phyloP scores from a whole-genome alignment of 1,139 yeast genomes.

The Debaryomyces fabryi region DNA sequence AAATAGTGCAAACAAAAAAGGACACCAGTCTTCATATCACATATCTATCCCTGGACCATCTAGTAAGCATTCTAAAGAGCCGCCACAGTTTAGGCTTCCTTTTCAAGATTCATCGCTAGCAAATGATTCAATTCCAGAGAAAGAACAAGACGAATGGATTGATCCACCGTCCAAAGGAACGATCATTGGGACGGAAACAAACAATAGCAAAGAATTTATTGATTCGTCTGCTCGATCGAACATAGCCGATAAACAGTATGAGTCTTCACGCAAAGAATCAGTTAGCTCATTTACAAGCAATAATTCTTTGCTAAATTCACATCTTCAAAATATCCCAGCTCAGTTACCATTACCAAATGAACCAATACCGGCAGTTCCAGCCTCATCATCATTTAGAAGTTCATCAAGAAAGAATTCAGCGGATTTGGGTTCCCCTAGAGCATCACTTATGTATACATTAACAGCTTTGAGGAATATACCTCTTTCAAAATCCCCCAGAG shows the following conservation, averaged over 20 bases:
- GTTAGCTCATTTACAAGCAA: conserved; percentile 31
- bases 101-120: conserved; percentile 49
- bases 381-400: conserved; percentile 36
- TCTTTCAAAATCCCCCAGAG: conserved; percentile 38
- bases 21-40: background rate
- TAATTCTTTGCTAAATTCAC: conserved; percentile 34
- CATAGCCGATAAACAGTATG: background rate
- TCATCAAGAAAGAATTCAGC: conserved; percentile 41
- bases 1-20: background rate
- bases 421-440: conserved; percentile 45
- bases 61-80: conserved; percentile 33
- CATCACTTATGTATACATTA: conserved; percentile 46
- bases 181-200: background rate
- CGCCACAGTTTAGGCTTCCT: conserved; percentile 62
- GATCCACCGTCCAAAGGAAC: background rate
- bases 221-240: background rate
- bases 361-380: conserved; percentile 50
- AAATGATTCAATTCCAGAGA: background rate
- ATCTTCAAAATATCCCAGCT: conserved; percentile 53
- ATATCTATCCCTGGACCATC: conserved; percentile 26
- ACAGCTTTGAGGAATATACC: conserved; percentile 48
- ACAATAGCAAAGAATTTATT: background rate
- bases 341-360: conserved; percentile 57
- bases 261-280: conserved; percentile 30
- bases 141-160: background rate